Evolutionary conservation across 2,329 filamentous ascomycete genomes (phyloP).

Genomic region (Coniochaeta sp.): DNA sequence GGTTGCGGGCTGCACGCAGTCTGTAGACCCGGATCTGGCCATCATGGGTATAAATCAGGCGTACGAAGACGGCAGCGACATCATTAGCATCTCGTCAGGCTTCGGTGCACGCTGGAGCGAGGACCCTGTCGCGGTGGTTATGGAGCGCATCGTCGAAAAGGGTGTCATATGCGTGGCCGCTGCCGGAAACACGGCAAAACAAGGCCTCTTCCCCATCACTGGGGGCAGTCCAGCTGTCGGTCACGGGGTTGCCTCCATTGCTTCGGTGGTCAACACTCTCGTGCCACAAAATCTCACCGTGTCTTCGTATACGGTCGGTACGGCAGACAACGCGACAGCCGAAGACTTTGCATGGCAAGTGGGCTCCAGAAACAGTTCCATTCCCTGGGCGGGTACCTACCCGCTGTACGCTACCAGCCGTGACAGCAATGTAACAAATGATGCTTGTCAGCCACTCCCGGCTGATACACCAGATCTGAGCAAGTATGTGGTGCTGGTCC

Average conservation of each 20-base stretch:
- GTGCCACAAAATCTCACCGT: slow-evolving; percentile 10
- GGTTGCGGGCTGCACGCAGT: slow-evolving; percentile 26
- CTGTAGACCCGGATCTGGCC: slow-evolving; percentile 28
- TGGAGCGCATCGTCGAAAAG: slow-evolving; percentile 18
- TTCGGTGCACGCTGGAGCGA: slow-evolving; percentile 17
- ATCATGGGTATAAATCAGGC: slow-evolving; percentile 33
- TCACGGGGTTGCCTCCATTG: slow-evolving; percentile 14
- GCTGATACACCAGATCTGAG: slow-evolving; percentile 30
- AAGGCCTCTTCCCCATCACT: slow-evolving; percentile 12
- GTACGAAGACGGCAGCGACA: slow-evolving; percentile 29
- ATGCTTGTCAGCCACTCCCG: slow-evolving; percentile 30
- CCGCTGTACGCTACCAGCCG: slow-evolving; percentile 18
- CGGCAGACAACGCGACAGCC: not conserved
- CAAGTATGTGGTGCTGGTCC: slow-evolving; percentile 30
- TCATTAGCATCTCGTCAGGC: slow-evolving; percentile 23
- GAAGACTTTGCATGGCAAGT: slow-evolving; percentile 9
- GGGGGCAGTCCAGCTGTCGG: slow-evolving; percentile 16
- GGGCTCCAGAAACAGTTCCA: slow-evolving; percentile 7
- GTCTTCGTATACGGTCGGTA: slow-evolving; percentile 10
- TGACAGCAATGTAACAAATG: slow-evolving; percentile 18
- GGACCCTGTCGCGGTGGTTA: slow-evolving; percentile 16
- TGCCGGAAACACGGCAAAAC: slow-evolving; percentile 16
- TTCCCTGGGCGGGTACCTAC: slow-evolving; percentile 8
- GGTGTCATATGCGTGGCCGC: slow-evolving; percentile 20
- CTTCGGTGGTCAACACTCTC: slow-evolving; percentile 14